Evolutionary conservation across 176 grass and related monocot genomes (phyloP).

Genomic region (Canna indica): DNA sequence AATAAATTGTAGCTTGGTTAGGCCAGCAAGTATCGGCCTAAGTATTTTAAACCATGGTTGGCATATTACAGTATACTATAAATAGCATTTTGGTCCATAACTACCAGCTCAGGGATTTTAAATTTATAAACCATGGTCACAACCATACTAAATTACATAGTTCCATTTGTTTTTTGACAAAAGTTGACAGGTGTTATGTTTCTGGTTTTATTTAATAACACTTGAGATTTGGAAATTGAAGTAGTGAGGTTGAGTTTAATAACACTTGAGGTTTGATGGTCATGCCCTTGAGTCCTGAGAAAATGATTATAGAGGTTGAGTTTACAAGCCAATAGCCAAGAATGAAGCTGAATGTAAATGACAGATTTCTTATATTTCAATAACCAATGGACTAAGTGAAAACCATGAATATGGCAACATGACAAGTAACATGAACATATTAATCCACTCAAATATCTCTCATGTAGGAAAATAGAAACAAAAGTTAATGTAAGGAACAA

Average conservation of each 20-base stretch:
- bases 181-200: neutral
- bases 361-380: neutral
- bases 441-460: neutral
- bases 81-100: too few relatives aligned
- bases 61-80: neutral
- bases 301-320: neutral
- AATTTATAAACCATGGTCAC: too few relatives aligned
- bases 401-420: neutral
- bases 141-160: too few relatives aligned
- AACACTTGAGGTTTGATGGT: neutral
- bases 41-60: neutral
- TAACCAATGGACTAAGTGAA: slow-evolving; percentile 1
- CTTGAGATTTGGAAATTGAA: neutral
- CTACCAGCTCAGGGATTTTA: too few relatives aligned
- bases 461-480: neutral
- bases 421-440: slow-evolving; percentile 6
- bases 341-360: neutral
- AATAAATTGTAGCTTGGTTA: too few relatives aligned
- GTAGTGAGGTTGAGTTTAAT: neutral
- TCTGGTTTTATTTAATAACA: neutral
- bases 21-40: too few relatives aligned
- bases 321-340: neutral
- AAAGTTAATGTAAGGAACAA: neutral
- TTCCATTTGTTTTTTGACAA: neutral
- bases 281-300: neutral